Percentiles rank a stretch among this genome's conserved stretches.
These are phyloP conservation scores for Avicennia marina DNA, from an alignment of 257 asterid genomes.

Conservation along the genomic window DNA sequence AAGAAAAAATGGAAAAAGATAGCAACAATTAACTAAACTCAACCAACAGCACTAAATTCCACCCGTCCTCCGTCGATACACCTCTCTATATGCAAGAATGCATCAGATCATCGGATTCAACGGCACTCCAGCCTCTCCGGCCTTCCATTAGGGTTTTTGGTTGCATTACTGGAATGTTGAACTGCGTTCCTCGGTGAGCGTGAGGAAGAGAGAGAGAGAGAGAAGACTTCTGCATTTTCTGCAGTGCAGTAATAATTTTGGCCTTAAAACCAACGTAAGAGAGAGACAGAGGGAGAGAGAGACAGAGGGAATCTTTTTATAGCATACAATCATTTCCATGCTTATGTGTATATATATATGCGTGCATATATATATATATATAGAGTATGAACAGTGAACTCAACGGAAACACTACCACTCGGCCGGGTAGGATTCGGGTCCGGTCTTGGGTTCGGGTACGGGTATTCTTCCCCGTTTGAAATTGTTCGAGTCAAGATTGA, in stretches of 20 bases:
- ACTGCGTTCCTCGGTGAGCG: constrained; percentile 25
- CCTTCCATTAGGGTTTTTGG: constrained; percentile 31
- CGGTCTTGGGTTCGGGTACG: no score
- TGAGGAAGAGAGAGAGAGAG: constrained; percentile 12
- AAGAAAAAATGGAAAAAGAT: neutral
- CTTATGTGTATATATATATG: no score
- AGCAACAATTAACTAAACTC: neutral
- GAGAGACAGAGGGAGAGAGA: constrained; percentile 19
- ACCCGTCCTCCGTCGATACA: neutral
- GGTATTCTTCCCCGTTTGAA: no score
- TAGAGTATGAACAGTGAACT: no score
- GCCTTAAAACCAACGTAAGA: constrained; percentile 23
- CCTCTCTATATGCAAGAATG: constrained; percentile 17
- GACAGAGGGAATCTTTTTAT: constrained; percentile 14
- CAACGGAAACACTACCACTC: no score
- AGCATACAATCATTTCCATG: constrained; percentile 24
- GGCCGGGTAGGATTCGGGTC: no score
- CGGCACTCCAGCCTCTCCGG: constrained; percentile 20
- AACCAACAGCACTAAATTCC: constrained; percentile 16
- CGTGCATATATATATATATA: no score
- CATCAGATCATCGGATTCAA: constrained; percentile 25
- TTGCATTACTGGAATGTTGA: constrained; percentile 16
- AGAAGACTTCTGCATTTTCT: constrained; percentile 28
- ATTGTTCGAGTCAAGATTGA: no score
- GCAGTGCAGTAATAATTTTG: constrained; percentile 29